These are phyloP conservation scores for Polytrichum formosum DNA, from an alignment of 225 moss, liverwort and hornwort species.

Conservation along the genomic window DNA sequence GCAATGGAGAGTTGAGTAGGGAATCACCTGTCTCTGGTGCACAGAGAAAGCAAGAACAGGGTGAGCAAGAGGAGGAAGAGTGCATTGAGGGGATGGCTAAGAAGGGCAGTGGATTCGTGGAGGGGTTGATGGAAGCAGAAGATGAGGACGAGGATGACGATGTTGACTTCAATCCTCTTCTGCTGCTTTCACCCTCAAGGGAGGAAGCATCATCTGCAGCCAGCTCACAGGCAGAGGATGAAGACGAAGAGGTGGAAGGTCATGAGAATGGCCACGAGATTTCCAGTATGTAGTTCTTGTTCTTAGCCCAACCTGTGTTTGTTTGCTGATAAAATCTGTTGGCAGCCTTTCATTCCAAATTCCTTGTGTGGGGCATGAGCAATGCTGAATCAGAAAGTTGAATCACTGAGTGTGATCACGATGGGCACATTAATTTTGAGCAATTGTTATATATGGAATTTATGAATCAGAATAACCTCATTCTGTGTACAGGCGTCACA, in stretches of 20 bases:
- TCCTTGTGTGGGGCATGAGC: background rate
- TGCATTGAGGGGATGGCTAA: background rate
- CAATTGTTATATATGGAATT: background rate
- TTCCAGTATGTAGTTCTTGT: conserved; percentile 7
- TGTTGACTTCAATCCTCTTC: conserved; percentile 39
- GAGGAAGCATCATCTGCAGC: conserved; percentile 16
- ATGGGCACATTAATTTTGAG: background rate
- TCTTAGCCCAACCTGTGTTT: background rate
- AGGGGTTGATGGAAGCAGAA: conserved; percentile 6
- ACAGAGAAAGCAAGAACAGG: conserved; percentile 2
- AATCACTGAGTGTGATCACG: background rate
- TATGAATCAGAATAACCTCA: background rate
- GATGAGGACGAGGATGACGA: conserved; percentile 55
- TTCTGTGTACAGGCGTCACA: background rate
- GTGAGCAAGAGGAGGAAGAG: conserved; percentile 1
- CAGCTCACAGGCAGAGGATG: conserved; percentile 32
- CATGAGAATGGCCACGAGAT: background rate
- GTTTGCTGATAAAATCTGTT: background rate
- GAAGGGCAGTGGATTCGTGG: background rate
- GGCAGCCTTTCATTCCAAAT: background rate
- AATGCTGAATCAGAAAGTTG: background rate
- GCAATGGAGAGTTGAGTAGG: background rate
- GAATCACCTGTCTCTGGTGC: background rate
- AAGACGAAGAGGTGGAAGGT: conserved; percentile 17
- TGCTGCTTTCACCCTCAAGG: conserved; percentile 22